Evolutionary conservation across 352 stramenopile genomes (phyloP), one percentile per base, ranked within the genome.

Genomic region (Phytopythium sindhum): DNA sequence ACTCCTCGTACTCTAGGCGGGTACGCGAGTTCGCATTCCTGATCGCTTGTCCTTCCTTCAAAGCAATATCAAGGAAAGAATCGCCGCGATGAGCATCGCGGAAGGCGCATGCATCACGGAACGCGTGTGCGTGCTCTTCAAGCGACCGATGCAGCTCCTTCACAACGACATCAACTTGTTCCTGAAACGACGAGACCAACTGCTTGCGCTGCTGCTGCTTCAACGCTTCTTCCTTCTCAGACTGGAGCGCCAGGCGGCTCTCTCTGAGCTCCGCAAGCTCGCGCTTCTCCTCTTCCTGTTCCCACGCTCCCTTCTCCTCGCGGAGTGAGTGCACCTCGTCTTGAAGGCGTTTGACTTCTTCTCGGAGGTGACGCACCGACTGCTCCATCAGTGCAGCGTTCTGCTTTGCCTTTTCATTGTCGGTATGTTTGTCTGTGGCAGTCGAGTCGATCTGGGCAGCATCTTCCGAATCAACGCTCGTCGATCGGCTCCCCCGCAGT

Each of bases 31-130:
- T n/a, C 8, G 68, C 55, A 15, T 39, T 28, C 28, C 6, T 29
- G n/a, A 26, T 45, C 31, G 21, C 63, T 23, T 24, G 15, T 11
- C 7, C 10, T 23, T 24, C 35, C 19, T 50, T 42, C 48, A 24
- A 9, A 12, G 48, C 28, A 10, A 26, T 6, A 9, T 58, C 48
- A 23, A 63, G 45, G 42, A 50, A 60, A 37, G 9, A 73, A 21
- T 52, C 29, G 24, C 50, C 57, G 6, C 54, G 59, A 47, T 77
- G 61, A 2, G 67, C 63, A 26, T 89, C 82, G n/a, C 77, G 80
- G 54, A 86, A 73, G 9, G 75, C 78, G 33, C 78, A 89, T 5
- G 84, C 82, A 11, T 89, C 75, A 50, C 80, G 80, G 59, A 89
- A 91, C 11, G 78, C 73, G 26, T 62, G 66, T 9, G 77, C 81